Evolutionary conservation across 2,329 filamentous ascomycete genomes (phyloP).

Genomic region (Cladosporium phlei): DNA sequence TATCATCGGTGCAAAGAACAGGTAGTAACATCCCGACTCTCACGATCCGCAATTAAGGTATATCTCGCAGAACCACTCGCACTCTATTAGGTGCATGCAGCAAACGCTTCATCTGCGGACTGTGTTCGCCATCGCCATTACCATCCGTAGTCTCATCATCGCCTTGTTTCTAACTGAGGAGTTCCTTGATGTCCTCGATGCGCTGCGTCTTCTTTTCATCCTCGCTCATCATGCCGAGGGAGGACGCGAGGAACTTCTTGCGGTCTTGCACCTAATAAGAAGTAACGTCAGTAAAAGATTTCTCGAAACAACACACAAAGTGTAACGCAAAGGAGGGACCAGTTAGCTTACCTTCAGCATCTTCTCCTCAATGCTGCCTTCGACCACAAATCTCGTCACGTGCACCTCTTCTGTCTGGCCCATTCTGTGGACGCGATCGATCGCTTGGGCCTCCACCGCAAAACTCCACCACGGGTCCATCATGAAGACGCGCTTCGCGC

Average conservation of each 20-base stretch:
- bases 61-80: not conserved
- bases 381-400: constrained; percentile 83
- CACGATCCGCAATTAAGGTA: no score
- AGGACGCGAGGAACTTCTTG: constrained; percentile 96
- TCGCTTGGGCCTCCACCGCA: constrained; percentile 92
- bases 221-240: constrained; percentile 88
- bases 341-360: constrained; percentile 56
- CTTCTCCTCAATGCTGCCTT: constrained; percentile 86
- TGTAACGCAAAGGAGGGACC: constrained; percentile 24
- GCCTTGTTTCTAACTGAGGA: constrained; percentile 58
- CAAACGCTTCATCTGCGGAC: not conserved
- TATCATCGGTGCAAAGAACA: no score
- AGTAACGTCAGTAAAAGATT: not conserved
- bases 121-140: not conserved
- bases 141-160: not conserved
- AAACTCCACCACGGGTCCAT: constrained; percentile 99
- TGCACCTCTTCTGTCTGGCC: constrained; percentile 82
- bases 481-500: constrained; percentile 87
- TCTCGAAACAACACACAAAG: not conserved
- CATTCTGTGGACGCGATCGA: constrained; percentile 96
- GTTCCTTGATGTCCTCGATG: constrained; percentile 89
- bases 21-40: no score
- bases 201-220: constrained; percentile 86
- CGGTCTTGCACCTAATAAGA: constrained; percentile 68
- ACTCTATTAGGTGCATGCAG: constrained; percentile 1